Conservation (phyloP, 495 filamentous ascomycete species). For the Podospora fimiseda region DNA sequence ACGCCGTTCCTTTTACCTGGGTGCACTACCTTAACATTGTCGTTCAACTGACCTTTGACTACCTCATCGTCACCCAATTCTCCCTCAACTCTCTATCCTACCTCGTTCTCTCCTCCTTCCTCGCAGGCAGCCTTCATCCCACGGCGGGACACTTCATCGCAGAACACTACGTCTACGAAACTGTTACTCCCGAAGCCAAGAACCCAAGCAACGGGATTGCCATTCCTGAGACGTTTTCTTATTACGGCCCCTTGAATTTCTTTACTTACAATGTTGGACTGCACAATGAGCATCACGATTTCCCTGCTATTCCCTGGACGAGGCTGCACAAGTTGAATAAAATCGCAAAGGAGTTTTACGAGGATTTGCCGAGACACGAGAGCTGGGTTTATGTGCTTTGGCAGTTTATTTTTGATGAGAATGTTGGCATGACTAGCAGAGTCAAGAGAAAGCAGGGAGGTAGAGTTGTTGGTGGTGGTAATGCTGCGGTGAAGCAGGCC, state of each 20-base stretch:
- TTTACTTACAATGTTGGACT: conserved; percentile 95
- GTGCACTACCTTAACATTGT: conserved; percentile 77
- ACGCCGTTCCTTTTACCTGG: conserved; percentile 77
- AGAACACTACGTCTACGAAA: conserved; percentile 96
- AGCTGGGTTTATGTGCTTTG: conserved; percentile 93
- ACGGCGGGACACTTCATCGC: conserved; percentile 98
- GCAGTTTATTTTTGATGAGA: conserved; percentile 86
- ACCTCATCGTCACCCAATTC: conserved; percentile 50
- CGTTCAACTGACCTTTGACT: conserved; percentile 74
- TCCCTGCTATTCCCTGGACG: conserved; percentile 95
- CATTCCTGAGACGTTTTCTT: conserved; percentile 92
- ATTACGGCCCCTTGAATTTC: conserved; percentile 89
- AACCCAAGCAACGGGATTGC: conserved; percentile 54
- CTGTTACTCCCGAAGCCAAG: conserved; percentile 50
- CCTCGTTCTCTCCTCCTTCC: conserved; percentile 78
- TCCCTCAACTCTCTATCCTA: conserved; percentile 64
- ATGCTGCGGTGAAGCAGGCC: conserved; percentile 17
- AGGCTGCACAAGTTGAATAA: conserved; percentile 63
- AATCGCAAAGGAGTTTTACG: conserved; percentile 91
- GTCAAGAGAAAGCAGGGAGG: conserved; percentile 86
- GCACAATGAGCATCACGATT: conserved; percentile 99
- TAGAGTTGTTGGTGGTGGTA: conserved; percentile 49
- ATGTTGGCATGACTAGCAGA: conserved; percentile 81
- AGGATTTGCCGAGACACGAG: conserved; percentile 72
- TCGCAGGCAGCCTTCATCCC: conserved; percentile 89